Evolutionary conservation across 2,329 filamentous ascomycete species (phyloP).

Genomic region (Leptographium radiaticola): DNA sequence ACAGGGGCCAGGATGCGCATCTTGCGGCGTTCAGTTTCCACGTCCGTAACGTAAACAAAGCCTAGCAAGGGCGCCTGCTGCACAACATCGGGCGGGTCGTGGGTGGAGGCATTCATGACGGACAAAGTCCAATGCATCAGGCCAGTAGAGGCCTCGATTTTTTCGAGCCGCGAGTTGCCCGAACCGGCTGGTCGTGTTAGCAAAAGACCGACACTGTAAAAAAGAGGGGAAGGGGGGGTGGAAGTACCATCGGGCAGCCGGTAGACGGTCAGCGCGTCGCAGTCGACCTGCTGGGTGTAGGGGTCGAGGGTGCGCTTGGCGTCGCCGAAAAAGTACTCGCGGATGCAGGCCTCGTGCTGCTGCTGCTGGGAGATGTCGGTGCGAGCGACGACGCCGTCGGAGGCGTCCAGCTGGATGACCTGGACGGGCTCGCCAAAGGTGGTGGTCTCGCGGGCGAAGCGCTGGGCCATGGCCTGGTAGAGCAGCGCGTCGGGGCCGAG

Average conservation of each 20-base stretch:
- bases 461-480: conserved; percentile 58
- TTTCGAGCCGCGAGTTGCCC: conserved; percentile 33
- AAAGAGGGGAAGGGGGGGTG: conserved; percentile 3
- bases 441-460: conserved; percentile 46
- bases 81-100: conserved; percentile 58
- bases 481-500: conserved; percentile 59
- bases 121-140: conserved; percentile 77
- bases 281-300: conserved; percentile 74
- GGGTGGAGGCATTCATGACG: conserved; percentile 63
- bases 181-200: neutral
- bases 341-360: conserved; percentile 62
- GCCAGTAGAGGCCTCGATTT: conserved; percentile 48
- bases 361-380: conserved; percentile 63
- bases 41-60: conserved; percentile 84
- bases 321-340: conserved; percentile 91
- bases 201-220: conserved; percentile 12
- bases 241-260: conserved; percentile 45
- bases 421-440: conserved; percentile 54
- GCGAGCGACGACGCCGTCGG: conserved; percentile 69
- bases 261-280: conserved; percentile 62
- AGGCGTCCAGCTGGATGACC: conserved; percentile 70
- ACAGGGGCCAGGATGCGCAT: conserved; percentile 75
- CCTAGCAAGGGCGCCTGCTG: conserved; percentile 77
- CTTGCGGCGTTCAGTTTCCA: conserved; percentile 72
- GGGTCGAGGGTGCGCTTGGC: conserved; percentile 66